Base-by-base conservation (phyloP, 208 protist species). In the Trypanosoma lewisi region DNA sequence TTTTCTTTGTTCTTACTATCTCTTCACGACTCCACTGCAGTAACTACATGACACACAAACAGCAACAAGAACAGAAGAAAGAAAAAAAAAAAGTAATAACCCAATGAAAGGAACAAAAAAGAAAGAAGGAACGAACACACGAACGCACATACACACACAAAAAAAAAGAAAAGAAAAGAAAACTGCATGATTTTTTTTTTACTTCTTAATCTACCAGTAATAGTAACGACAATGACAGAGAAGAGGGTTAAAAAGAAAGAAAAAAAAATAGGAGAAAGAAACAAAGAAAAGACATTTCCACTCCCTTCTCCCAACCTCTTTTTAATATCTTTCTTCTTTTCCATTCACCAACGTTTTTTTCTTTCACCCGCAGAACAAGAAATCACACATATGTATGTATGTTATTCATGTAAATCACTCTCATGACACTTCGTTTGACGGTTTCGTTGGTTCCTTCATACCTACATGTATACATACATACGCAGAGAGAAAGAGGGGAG, bases 161-260 rank as follows among this genome's bases (percentile, higher is more conserved):
- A 53, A 57, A 51, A 61, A 55, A 60, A 44, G 27, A 55, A 59
- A 37, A 39, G 34, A 39, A 11, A 39, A 39, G 11, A 39, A 39
- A 39, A 39, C 11, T 14, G 4, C 4, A 14, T 39, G 4, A 39
- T 39, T 14, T 39, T 39, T 39, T 14, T 39, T 11, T 11, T 39
- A 39, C 34, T 39, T 39, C 34, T 39, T 39, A 14, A 11, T 14
- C 34, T 39, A 39, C 7, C 34, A 39, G 7, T 39, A 14, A 4
- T 39, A 39, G 4, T 11, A 39, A 39, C 34, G 11, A 39, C n/a
- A 6, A 14, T 21, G 5, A 48, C n/a, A 48, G 6, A 48, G 6
- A 48, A 21, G 16, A 48, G 16, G n/a, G 6, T 21, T 21, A 48
- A 48, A 41, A 25, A 33, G 19, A 39, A 55, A 41, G 8, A 42